Evolutionary conservation across 768 basidiomycete species (phyloP).

Genomic region (Asterophora lycoperdoides): DNA sequence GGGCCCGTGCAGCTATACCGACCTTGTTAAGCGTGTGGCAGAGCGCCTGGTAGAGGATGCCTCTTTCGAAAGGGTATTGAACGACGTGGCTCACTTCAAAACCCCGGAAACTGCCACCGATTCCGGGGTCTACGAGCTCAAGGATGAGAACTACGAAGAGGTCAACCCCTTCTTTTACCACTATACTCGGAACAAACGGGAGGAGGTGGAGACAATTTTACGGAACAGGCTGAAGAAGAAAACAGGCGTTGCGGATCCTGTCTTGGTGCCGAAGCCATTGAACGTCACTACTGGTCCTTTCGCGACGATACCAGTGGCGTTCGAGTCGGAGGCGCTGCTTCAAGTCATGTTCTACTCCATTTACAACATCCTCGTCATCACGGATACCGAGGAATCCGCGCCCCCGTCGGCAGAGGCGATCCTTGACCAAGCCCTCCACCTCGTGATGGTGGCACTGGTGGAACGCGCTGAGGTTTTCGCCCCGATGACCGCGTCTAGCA

Average conservation of each 20-base stretch:
- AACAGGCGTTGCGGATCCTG: slow-evolving; percentile 56
- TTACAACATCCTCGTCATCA: slow-evolving; percentile 66
- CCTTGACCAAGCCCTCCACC: slow-evolving; percentile 82
- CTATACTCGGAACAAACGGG: slow-evolving; percentile 89
- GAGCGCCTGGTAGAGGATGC: slow-evolving; percentile 85
- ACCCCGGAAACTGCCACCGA: slow-evolving; percentile 76
- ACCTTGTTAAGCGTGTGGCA: slow-evolving; percentile 85
- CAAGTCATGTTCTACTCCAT: slow-evolving; percentile 84
- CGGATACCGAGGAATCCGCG: slow-evolving; percentile 52
- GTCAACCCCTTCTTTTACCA: slow-evolving; percentile 97
- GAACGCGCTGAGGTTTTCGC: slow-evolving; percentile 65
- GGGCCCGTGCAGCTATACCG: slow-evolving; percentile 84
- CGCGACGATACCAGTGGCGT: slow-evolving; percentile 52
- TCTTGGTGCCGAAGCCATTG: slow-evolving; percentile 73
- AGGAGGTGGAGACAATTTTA: slow-evolving; percentile 81
- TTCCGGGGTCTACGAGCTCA: slow-evolving; percentile 83
- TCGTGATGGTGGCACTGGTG: slow-evolving; percentile 81
- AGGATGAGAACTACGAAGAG: slow-evolving; percentile 76
- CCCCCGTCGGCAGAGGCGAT: slow-evolving; percentile 85
- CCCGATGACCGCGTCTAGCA: slow-evolving; percentile 45
- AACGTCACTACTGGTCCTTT: slow-evolving; percentile 68
- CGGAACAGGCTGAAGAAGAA: slow-evolving; percentile 63
- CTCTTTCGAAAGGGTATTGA: slow-evolving; percentile 74
- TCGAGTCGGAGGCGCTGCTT: slow-evolving; percentile 67
- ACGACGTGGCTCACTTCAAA: slow-evolving; percentile 76